Base-by-base conservation (phyloP, 2,329 filamentous ascomycete species). In the Fusarium xylarioides region DNA sequence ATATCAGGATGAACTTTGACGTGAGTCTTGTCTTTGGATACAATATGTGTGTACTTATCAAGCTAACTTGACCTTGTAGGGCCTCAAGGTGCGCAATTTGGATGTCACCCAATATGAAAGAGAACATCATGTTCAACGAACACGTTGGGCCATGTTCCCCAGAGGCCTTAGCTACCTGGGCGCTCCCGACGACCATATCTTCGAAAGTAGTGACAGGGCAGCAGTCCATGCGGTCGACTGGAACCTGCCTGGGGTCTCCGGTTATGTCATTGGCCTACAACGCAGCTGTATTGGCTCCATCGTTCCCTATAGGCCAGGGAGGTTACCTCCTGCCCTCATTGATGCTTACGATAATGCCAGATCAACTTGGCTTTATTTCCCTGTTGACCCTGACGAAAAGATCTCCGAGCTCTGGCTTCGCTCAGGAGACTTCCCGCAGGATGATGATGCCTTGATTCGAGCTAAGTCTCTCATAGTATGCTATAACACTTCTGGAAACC, bases 161-260 rank as follows among this genome's bases (percentile, higher is more conserved):
- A 34, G 16, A 12, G 30, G 19, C 7, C 15, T 23, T 18, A 5
- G n/a, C 15, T 11, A 5, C n/a, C 42, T 12, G n/a, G 0, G 0
- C 10, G 15, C n/a, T 43, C 42, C 15, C 42, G 7, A 16, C 2
- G n/a, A 18, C 11, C 2, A 23, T 5, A 8, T 23, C 21, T 15
- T 9, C 15, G 42, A 18, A 5, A 2, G 10, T 18, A 5, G 40
- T 43, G 4, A 43, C 10, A 23, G 2, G 30, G 14, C 43, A 4
- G 18, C 8, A 32, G 14, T 59, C 2, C 40, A 62, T 1, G 40
- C 34, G 2, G 11, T 59, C 23, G 53, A 62, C 6, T 62, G 40
- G 53, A 62, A 46, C 18, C 23, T 35, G 3, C 26, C 18, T 11
- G 34, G 11, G 11, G 26, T 59, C 15, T 46, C 21, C 8, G 59